These are phyloP conservation scores for Vigna reflexopilosa DNA, from an alignment of 306 rosid species.

Conservation along the genomic window DNA sequence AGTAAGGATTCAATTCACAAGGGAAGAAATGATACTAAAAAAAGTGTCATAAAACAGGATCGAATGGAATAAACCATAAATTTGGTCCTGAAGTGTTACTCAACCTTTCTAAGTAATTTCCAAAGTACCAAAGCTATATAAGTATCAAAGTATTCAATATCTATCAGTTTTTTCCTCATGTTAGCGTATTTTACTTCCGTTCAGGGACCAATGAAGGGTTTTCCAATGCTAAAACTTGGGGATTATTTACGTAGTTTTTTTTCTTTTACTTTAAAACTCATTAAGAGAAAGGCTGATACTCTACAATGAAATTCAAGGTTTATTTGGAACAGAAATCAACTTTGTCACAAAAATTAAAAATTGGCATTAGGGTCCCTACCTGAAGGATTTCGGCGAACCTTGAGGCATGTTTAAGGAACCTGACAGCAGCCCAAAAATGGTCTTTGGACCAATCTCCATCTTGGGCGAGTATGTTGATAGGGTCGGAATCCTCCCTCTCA, in stretches of 20 bases:
- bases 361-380: conserved; percentile 37
- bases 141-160: too few species aligned
- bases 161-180: neutral
- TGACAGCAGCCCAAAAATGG: conserved; percentile 69
- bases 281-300: neutral
- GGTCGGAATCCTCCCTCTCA: conserved; percentile 44
- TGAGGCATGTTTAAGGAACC: conserved; percentile 58
- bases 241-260: too few species aligned
- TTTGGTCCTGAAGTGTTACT: neutral
- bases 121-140: neutral
- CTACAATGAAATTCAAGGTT: neutral
- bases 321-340: neutral
- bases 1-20: conserved; percentile 5
- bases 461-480: conserved; percentile 52
- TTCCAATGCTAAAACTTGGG: neutral
- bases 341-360: neutral
- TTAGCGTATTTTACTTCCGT: neutral
- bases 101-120: neutral
- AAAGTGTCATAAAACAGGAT: neutral
- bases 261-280: too few species aligned
- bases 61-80: neutral
- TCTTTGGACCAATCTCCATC: conserved; percentile 74
- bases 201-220: neutral
- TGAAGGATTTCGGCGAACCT: conserved; percentile 62
- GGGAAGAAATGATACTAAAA: conserved; percentile 2